Evolutionary conservation across 1,284 basidiomycete species (phyloP).

Genomic region (Stygiomarasmius scandens): DNA sequence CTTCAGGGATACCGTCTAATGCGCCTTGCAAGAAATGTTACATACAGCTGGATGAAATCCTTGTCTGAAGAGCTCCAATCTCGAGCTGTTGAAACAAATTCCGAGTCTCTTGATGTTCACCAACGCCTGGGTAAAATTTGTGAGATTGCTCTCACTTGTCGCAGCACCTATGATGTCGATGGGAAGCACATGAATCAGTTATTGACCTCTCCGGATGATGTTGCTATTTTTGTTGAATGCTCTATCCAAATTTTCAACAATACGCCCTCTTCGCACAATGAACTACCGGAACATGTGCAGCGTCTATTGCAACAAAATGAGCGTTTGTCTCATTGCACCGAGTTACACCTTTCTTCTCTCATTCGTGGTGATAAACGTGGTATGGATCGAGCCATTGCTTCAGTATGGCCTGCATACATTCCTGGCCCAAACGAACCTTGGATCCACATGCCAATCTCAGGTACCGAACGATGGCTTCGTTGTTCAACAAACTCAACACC

Average conservation of each 20-base stretch:
- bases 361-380: constrained; percentile 18
- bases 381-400: constrained; percentile 36
- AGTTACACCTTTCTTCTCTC: constrained; percentile 18
- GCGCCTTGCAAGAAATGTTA: not conserved
- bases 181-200: constrained; percentile 19
- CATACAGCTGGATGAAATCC: constrained; percentile 1
- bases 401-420: constrained; percentile 39
- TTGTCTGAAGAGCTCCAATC: not conserved
- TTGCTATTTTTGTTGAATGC: constrained; percentile 36
- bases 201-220: constrained; percentile 26
- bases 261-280: constrained; percentile 8
- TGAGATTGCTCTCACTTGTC: constrained; percentile 40
- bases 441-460: no score
- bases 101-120: not conserved
- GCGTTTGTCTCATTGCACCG: constrained; percentile 31
- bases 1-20: not conserved
- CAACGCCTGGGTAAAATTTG: constrained; percentile 31
- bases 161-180: constrained; percentile 43
- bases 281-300: constrained; percentile 18
- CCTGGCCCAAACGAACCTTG: constrained; percentile 13
- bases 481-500: constrained; percentile 11
- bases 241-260: constrained; percentile 36
- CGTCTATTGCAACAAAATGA: constrained; percentile 25
- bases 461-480: constrained; percentile 39
- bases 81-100: not conserved